Base-by-base conservation (phyloP, 2,329 filamentous ascomycete genomes). In the Clonostachys solani region DNA sequence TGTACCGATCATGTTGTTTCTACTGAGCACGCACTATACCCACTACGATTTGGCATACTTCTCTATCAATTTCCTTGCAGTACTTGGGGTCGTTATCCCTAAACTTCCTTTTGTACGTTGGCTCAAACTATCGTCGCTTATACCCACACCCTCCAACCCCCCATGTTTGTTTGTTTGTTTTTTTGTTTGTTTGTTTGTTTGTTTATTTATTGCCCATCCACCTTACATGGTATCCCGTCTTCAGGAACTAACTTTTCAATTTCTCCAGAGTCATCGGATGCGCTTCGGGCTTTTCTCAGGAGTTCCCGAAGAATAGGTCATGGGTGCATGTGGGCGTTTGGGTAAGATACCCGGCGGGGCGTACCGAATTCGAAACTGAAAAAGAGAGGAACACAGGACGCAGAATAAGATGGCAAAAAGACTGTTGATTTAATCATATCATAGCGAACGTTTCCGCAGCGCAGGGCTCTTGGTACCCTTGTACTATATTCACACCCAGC, bases 31-130 rank as follows among this genome's bases (percentile, higher is more conserved):
- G 19, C 94, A 99, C 71, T 99, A 97, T 72, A 97, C 94, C 42
- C 92, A 97, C 71, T 99, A 97, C 75, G 92, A 96, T 70, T 69
- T 96, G 64, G 88, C 90, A 41, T 97, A 96, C 71, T 99, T 99
- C 64, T 90, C 88, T 59, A 94, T 99, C 73, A 99, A 99, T 73
- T 92, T 95, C 65, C 72, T 96, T 60, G 94, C 94, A 48, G 89
- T 95, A 37, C 73, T 99, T 62, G 90, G 80, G 41, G 94, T 99
- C 47, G 88, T 99, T 49, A 94, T 99, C 64, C 94, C 94, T 38
- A 99, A 99, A 73, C 74, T 99, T 56, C 94, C 94, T 56, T 92
- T 89, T 65, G 92, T 97, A 78, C 68, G 92, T 83, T 54, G 43
- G 37, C 40, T 38, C 43, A 18, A 35, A 8, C 18, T 12, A 18